These are phyloP conservation scores for Phanerodontia chrysosporium DNA, from an alignment of 768 basidiomycete genomes.

Conservation along the genomic window DNA sequence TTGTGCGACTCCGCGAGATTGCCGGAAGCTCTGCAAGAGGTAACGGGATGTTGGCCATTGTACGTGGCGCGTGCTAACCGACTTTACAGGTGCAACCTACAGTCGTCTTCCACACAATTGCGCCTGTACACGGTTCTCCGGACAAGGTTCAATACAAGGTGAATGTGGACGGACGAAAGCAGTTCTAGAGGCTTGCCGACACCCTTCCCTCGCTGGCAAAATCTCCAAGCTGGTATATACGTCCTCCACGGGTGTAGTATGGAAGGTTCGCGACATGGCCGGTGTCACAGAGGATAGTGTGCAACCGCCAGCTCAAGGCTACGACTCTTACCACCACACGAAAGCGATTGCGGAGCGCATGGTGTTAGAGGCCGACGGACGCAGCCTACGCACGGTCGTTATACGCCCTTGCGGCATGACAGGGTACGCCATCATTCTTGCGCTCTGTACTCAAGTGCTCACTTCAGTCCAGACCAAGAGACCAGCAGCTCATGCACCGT, in stretches of 20 bases:
- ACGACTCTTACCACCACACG: slow-evolving; percentile 47
- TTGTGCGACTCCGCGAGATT: slow-evolving; percentile 18
- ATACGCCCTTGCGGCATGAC: slow-evolving; percentile 51
- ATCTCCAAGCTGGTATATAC: slow-evolving; percentile 47
- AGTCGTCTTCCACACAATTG: slow-evolving; percentile 47
- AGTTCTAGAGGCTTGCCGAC: background rate
- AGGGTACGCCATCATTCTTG: slow-evolving; percentile 31
- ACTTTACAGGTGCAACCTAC: slow-evolving; percentile 30
- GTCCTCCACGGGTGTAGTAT: slow-evolving; percentile 42
- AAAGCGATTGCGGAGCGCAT: slow-evolving; percentile 45
- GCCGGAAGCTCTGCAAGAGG: background rate
- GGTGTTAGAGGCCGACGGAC: slow-evolving; percentile 36
- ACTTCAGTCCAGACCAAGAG: slow-evolving; percentile 31
- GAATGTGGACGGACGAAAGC: slow-evolving; percentile 41
- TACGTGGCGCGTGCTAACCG: background rate
- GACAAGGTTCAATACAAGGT: slow-evolving; percentile 39
- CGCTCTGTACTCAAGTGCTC: background rate
- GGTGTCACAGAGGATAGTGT: slow-evolving; percentile 43
- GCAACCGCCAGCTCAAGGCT: slow-evolving; percentile 31
- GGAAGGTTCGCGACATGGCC: slow-evolving; percentile 36
- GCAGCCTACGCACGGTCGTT: slow-evolving; percentile 41
- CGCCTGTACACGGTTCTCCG: slow-evolving; percentile 30
- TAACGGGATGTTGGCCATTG: background rate
- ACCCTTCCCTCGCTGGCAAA: slow-evolving; percentile 21
- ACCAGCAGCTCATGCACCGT: slow-evolving; percentile 39